phyloP scores from a whole-genome alignment of 495 filamentous ascomycete genomes.

The Hypoxylon cercidicola region DNA sequence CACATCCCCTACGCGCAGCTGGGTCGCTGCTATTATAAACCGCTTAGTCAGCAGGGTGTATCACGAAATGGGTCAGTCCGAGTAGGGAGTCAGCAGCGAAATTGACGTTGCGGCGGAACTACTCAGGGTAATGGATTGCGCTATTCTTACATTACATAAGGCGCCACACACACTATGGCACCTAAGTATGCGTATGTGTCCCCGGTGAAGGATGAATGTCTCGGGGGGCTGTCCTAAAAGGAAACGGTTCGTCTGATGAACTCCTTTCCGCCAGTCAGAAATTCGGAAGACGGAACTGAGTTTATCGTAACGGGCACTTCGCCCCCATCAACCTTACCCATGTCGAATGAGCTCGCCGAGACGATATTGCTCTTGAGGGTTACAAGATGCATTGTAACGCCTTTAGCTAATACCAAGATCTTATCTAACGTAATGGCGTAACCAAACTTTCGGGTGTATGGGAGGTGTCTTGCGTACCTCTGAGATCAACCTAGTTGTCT shows the following conservation, averaged over 20 bases:
- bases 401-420: background rate
- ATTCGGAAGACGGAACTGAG: background rate
- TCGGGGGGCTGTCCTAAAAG: constrained; percentile 8
- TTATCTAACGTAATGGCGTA: constrained; percentile 20
- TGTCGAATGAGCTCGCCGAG: constrained; percentile 4
- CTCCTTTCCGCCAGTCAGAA: background rate
- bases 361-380: background rate
- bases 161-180: constrained; percentile 7
- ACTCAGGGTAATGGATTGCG: constrained; percentile 10
- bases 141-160: constrained; percentile 23
- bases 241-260: constrained; percentile 3
- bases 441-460: background rate
- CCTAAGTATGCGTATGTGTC: constrained; percentile 1
- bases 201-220: constrained; percentile 2
- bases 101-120: constrained; percentile 18
- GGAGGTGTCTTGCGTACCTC: constrained; percentile 3
- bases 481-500: constrained; percentile 3
- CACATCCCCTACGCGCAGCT: constrained; percentile 2
- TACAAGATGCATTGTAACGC: constrained; percentile 9
- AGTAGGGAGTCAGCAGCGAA: constrained; percentile 5
- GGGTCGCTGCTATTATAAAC: constrained; percentile 15
- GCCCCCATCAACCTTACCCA: background rate
- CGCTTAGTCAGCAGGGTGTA: constrained; percentile 36
- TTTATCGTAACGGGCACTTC: background rate
- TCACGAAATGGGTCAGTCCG: constrained; percentile 27